Percentiles rank a stretch among this genome's conserved stretches.
Conservation (phyloP, 495 filamentous ascomycete genomes). For the Penicillium samsonianum region DNA sequence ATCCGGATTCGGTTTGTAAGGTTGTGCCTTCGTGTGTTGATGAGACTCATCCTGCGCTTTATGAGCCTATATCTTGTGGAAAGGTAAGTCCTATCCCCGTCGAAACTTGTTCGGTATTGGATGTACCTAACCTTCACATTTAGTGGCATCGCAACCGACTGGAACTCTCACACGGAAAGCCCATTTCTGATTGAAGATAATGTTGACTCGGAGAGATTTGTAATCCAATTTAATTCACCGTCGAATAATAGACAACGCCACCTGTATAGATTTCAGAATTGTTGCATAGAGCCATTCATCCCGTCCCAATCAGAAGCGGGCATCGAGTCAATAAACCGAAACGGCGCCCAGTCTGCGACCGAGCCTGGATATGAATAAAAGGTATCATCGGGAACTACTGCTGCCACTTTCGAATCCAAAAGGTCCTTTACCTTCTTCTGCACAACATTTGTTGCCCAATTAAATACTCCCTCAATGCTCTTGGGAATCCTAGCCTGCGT, state of each 20-base stretch:
- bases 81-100: conserved; percentile 30
- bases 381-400: conserved; percentile 1
- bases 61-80: conserved; percentile 59
- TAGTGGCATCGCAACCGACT: conserved; percentile 41
- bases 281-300: conserved; percentile 6
- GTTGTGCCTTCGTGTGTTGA: conserved; percentile 57
- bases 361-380: conserved; percentile 6
- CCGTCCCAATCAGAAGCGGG: conserved; percentile 9
- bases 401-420: conserved; percentile 7
- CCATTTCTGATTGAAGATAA: not conserved
- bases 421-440: conserved; percentile 8
- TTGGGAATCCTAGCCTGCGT: conserved; percentile 9
- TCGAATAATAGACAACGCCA: not conserved
- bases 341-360: conserved; percentile 14
- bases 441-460: conserved; percentile 13
- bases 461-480: conserved; percentile 12
- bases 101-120: not conserved
- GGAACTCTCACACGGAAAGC: conserved; percentile 46
- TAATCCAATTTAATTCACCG: not conserved
- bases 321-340: conserved; percentile 15
- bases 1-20: conserved; percentile 44
- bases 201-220: not conserved
- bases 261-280: not conserved
- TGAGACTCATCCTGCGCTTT: conserved; percentile 53
- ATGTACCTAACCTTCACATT: conserved; percentile 7